Percentiles rank a stretch among this genome's conserved stretches.
phyloP scores from a whole-genome alignment of 352 stramenopile species.

The Lagenidium sp. region DNA sequence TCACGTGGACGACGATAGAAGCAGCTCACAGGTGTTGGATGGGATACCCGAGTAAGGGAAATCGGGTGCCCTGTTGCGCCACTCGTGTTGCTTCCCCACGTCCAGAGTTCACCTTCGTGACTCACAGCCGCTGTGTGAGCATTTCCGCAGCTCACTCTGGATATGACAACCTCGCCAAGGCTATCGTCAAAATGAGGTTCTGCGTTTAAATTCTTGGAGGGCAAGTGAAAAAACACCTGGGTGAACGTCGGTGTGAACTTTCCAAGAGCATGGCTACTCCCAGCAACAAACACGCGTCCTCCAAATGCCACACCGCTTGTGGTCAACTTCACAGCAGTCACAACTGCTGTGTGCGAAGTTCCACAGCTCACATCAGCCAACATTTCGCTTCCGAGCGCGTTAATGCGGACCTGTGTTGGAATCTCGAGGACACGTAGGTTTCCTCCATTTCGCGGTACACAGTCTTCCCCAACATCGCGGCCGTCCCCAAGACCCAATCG shows the following conservation, averaged over 20 bases:
- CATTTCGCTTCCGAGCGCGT: slow-evolving; percentile 28
- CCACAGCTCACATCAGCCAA: slow-evolving; percentile 67
- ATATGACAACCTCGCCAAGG: slow-evolving; percentile 13
- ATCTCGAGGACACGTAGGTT: slow-evolving; percentile 26
- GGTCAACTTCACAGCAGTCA: slow-evolving; percentile 25
- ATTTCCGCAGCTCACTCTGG: slow-evolving; percentile 51
- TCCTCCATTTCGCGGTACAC: slow-evolving; percentile 45
- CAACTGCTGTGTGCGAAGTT: slow-evolving; percentile 43
- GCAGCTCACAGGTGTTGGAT: slow-evolving; percentile 41
- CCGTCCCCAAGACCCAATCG: slow-evolving; percentile 62
- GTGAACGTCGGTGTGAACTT: slow-evolving; percentile 57
- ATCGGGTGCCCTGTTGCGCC: slow-evolving; percentile 53
- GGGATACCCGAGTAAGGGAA: slow-evolving; percentile 18
- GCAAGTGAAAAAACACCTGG: slow-evolving; percentile 16
- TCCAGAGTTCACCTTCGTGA: slow-evolving; percentile 53
- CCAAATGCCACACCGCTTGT: too few species aligned
- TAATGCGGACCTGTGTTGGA: slow-evolving; percentile 24
- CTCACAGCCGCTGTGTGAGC: slow-evolving; percentile 59
- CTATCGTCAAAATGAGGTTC: too few species aligned
- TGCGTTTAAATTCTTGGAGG: too few species aligned
- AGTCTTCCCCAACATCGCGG: slow-evolving; percentile 45
- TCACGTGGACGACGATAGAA: slow-evolving; percentile 53
- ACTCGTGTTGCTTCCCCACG: slow-evolving; percentile 64
- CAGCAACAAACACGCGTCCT: slow-evolving; percentile 45
- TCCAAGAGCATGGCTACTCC: slow-evolving; percentile 51